A percentile compares a stretch with the other conserved stretches of the same genome.
Evolutionary conservation across 2,329 filamentous ascomycete species (phyloP).

Genomic region (Calonectria hongkongensis): DNA sequence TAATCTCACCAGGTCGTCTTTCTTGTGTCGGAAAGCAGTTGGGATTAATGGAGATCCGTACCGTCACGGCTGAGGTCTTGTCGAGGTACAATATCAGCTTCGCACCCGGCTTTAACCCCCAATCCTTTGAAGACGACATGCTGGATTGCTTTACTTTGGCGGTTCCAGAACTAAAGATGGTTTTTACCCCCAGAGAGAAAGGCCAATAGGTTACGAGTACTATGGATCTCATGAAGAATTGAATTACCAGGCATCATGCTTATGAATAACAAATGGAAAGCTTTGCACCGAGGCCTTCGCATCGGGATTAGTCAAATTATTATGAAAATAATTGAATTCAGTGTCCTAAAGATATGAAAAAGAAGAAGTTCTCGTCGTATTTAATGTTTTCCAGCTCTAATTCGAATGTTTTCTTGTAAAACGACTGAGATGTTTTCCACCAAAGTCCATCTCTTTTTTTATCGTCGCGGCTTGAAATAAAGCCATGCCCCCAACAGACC

Average conservation of each 20-base stretch:
- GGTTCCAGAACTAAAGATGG: neutral
- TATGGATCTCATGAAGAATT: neutral
- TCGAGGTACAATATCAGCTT: constrained; percentile 2
- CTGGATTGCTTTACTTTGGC: constrained; percentile 20
- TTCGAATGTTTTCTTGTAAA: neutral
- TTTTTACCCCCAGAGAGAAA: neutral
- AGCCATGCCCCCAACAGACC: neutral
- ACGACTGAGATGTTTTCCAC: no score
- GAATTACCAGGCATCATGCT: neutral
- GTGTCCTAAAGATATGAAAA: no score
- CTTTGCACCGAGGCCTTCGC: no score
- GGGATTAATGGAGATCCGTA: constrained; percentile 57
- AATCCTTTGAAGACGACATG: neutral
- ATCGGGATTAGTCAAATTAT: no score
- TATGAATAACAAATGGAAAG: neutral
- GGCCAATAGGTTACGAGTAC: neutral
- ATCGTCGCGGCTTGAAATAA: neutral
- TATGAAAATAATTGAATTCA: no score
- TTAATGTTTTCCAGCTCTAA: neutral
- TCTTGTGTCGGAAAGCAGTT: constrained; percentile 62
- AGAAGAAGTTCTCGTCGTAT: no score
- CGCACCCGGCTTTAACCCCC: neutral
- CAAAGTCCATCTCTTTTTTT: neutral
- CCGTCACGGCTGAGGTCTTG: constrained; percentile 6
- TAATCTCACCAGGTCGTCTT: constrained; percentile 52